phyloP scores from a whole-genome alignment of 2,329 filamentous ascomycete species.

The Arthroderma uncinatum region DNA sequence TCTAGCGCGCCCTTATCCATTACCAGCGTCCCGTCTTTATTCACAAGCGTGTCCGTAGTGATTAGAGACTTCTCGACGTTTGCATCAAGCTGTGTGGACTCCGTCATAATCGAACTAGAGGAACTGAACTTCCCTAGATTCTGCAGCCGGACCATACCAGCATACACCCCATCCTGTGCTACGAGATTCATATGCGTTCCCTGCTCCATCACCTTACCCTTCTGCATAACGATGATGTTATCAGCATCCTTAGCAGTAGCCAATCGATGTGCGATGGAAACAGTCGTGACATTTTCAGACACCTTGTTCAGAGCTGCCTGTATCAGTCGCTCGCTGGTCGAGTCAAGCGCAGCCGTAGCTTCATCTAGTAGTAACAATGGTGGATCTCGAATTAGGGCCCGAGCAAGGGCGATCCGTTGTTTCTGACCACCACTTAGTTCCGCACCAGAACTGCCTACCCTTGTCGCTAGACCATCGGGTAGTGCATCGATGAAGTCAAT shows the following conservation, averaged over 20 bases:
- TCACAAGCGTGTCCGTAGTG: conserved; percentile 1
- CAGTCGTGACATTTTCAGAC: conserved; percentile 23
- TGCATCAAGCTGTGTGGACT: neutral
- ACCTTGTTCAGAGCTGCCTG: conserved; percentile 24
- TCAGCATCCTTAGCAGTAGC: conserved; percentile 29
- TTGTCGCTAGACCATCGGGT: conserved; percentile 20
- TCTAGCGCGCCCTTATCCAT: neutral
- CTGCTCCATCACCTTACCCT: conserved; percentile 26
- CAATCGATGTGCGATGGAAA: conserved; percentile 30
- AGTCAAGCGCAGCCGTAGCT: conserved; percentile 29
- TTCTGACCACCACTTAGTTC: conserved; percentile 58
- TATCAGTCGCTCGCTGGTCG: conserved; percentile 27
- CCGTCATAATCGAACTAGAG: conserved; percentile 8
- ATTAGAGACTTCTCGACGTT: neutral
- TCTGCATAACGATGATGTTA: conserved; percentile 29
- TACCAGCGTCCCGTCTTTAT: neutral
- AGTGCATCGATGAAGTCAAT: conserved; percentile 21
- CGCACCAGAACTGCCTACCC: conserved; percentile 27
- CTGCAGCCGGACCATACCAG: conserved; percentile 41
- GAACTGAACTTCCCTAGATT: conserved; percentile 19
- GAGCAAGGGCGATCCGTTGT: conserved; percentile 80
- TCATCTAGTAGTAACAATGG: conserved; percentile 51
- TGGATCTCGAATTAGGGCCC: conserved; percentile 73
- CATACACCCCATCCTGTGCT: conserved; percentile 33
- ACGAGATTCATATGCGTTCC: conserved; percentile 26